Percentiles rank a stretch among this genome's conserved stretches.
Evolutionary conservation across 768 basidiomycete genomes (phyloP).

Genomic region (Clavaria fumosa): DNA sequence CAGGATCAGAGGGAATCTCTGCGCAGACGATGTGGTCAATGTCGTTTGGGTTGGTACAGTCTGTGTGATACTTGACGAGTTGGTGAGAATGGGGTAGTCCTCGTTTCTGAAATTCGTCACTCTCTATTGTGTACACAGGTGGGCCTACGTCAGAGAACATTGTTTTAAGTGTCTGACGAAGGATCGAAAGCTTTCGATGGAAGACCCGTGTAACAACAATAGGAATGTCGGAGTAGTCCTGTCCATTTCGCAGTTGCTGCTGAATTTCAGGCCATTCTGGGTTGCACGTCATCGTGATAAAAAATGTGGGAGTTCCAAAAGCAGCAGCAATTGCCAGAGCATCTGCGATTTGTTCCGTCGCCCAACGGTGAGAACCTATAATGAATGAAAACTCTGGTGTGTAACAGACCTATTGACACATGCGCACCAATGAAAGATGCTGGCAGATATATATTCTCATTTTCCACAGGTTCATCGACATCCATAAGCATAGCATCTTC

Average conservation of each 20-base stretch:
- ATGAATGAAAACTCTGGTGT: too few species aligned
- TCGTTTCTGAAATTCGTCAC: conserved; percentile 27
- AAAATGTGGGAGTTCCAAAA: conserved; percentile 20
- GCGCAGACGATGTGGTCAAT: too few species aligned
- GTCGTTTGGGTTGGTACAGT: too few species aligned
- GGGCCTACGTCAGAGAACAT: too few species aligned
- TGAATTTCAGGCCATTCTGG: conserved; percentile 25
- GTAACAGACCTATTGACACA: too few species aligned
- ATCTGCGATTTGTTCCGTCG: conserved; percentile 24
- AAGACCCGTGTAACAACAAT: conserved; percentile 23
- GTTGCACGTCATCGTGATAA: conserved; percentile 28
- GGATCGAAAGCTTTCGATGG: conserved; percentile 16
- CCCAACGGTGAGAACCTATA: conserved; percentile 21
- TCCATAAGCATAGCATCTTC: too few species aligned
- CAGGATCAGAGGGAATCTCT: too few species aligned
- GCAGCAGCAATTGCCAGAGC: conserved; percentile 19
- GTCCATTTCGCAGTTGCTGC: conserved; percentile 18
- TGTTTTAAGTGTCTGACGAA: conserved; percentile 14
- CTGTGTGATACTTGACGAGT: conserved; percentile 14
- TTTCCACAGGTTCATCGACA: conserved; percentile 16
- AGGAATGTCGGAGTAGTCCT: conserved; percentile 21
- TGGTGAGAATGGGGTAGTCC: conserved; percentile 29
- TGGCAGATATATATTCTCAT: conserved; percentile 20
- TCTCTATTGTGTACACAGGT: conserved; percentile 18
- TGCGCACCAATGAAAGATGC: conserved; percentile 22